These are phyloP conservation scores for Colletotrichum costaricense DNA, from an alignment of 2,329 filamentous ascomycete genomes.

Conservation along the genomic window DNA sequence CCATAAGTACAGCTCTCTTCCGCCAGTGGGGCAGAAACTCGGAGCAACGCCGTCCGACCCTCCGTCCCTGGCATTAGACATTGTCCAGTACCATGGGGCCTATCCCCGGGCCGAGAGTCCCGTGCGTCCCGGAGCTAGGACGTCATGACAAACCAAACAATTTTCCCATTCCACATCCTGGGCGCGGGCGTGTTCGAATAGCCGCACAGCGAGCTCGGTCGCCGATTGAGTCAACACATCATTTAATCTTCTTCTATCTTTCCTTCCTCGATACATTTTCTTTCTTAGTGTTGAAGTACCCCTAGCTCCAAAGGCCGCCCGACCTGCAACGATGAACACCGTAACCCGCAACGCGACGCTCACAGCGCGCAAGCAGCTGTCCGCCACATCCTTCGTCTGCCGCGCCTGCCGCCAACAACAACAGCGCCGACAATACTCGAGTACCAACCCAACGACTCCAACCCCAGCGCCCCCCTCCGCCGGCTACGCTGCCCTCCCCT, in stretches of 20 bases:
- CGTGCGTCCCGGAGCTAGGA: constrained; percentile 19
- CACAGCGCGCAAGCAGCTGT: constrained; percentile 19
- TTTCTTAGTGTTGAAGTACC: background rate
- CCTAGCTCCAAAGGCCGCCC: background rate
- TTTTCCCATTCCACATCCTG: constrained; percentile 6
- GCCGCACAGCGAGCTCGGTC: constrained; percentile 1
- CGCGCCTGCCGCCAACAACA: constrained; percentile 45
- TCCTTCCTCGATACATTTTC: background rate
- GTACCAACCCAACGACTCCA: constrained; percentile 40
- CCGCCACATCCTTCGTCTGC: constrained; percentile 39
- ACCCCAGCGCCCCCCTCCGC: constrained; percentile 56
- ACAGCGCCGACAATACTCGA: constrained; percentile 41
- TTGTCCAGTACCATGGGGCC: background rate
- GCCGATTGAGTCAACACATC: background rate
- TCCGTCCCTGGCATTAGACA: constrained; percentile 1
- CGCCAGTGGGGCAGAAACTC: background rate
- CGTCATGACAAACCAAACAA: constrained; percentile 34
- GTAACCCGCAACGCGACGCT: constrained; percentile 18
- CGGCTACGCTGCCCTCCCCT: constrained; percentile 69
- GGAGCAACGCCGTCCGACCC: background rate
- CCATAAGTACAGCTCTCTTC: background rate
- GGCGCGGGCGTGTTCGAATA: background rate
- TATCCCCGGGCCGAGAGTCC: constrained; percentile 1
- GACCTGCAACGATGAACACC: constrained; percentile 8
- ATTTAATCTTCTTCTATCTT: too few species aligned